Conservation (phyloP, 1,284 basidiomycete species). For the Coniophora puteana region DNA sequence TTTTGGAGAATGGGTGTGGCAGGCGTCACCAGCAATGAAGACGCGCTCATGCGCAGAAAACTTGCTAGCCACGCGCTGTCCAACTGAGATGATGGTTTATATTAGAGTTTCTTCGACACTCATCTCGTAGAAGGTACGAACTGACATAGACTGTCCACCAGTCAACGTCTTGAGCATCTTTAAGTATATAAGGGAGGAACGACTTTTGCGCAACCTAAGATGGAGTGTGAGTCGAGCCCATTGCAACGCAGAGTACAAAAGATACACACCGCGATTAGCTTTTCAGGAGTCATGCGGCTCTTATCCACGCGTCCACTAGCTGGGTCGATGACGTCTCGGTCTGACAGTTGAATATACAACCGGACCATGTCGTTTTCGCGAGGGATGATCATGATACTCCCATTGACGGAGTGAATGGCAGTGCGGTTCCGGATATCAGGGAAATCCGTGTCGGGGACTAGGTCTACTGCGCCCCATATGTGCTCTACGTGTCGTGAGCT, state of each 20-base stretch:
- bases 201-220: slow-evolving; percentile 53
- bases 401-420: slow-evolving; percentile 54
- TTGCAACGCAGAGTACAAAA: neutral
- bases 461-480: slow-evolving; percentile 73
- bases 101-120: neutral
- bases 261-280: slow-evolving; percentile 40
- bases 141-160: slow-evolving; percentile 80
- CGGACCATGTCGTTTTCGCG: slow-evolving; percentile 37
- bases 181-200: slow-evolving; percentile 61
- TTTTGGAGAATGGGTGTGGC: slow-evolving; percentile 53
- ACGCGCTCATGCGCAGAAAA: slow-evolving; percentile 38
- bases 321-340: slow-evolving; percentile 30
- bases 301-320: slow-evolving; percentile 36
- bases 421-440: slow-evolving; percentile 70
- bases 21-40: slow-evolving; percentile 46
- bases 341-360: slow-evolving; percentile 45
- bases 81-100: slow-evolving; percentile 29
- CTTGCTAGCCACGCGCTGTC: slow-evolving; percentile 42
- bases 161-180: slow-evolving; percentile 50
- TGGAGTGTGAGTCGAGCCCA: neutral
- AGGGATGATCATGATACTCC: slow-evolving; percentile 59
- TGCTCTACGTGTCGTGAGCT: slow-evolving; percentile 37
- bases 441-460: slow-evolving; percentile 64
- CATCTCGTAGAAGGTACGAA: slow-evolving; percentile 17
- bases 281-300: slow-evolving; percentile 37